Base-by-base conservation (phyloP, 2,329 filamentous ascomycete genomes). In the Colletotrichum sp. region DNA sequence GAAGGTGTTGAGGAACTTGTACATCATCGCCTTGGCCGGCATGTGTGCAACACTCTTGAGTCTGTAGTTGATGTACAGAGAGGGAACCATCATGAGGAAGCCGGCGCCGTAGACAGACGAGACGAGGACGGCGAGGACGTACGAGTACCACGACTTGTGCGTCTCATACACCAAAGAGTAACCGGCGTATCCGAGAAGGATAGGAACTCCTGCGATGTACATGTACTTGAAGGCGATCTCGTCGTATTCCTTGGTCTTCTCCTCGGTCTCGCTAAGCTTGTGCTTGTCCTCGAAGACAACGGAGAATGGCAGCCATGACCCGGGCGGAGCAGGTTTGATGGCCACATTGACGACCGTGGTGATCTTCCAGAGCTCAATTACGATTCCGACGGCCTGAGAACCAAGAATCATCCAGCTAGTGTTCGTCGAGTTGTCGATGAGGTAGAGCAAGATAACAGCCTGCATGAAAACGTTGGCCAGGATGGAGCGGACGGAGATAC, bases 341-440 rank as follows among this genome's bases (percentile, higher is more conserved):
- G 95, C 93, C 73, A 99, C 95, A 81, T 99, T 92, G 80, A 99
- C 97, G 0, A 96, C 92, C 68, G 98, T 99, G 12, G 97, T 99
- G 81, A 99, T 93, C 86, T 99, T 99, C 97, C 97, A 99, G 77
- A 92, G 85, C 83, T 92, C 91, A 79, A 92, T 92, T 60, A 92
- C 71, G 72, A 92, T 92, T 67, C 96, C 96, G 77, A 98, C 92
- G 24, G 94, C 97, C 87, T 99, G 97, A 13, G 95, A 94, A 67
- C 96, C 96, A 24, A 99, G 89, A 80, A 99, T 99, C 96, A 99
- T 99, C 96, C 96, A 99, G 78, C 95, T 98, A 1, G 97, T 99
- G 84, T 97, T 98, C 75, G 98, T 96, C 79, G 96, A 98, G 88
- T 99, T 99, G 87, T 99, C 97, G 81, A 99, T 88, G 34, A 99